Base-by-base conservation (phyloP, 2,329 filamentous ascomycete genomes). In the Ophiostoma sp. region DNA sequence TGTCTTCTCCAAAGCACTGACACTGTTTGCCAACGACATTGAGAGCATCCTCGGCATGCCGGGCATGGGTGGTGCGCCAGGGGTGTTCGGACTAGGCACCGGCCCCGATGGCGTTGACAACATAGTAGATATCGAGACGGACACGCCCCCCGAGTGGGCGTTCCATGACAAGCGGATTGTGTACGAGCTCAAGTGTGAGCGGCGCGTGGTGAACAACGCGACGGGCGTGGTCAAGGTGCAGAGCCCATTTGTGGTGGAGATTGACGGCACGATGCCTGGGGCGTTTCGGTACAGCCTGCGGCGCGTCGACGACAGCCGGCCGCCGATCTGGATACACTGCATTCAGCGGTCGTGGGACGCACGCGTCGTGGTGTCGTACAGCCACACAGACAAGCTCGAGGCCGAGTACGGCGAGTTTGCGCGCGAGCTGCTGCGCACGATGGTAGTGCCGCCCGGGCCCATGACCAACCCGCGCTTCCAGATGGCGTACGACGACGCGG, bases 291-390 rank as follows among this genome's bases (percentile, higher is more conserved):
- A 74, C 66, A 72, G 55, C 7, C 69, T 76, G 36, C 75, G 72
- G n/a, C 55, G 71, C 11, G n/a, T 67, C 2, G 42, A 67, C 16
- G 66, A 73, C 52, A 68, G 44, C 4, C 66, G 70, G 8, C 67
- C 67, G 5, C 71, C 72, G 5, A 64, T 76, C 12, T 73, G 71
- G 66, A 69, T 78, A 7, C 76, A 78, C 69, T 76, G 74, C 27
- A 70, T 76, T 16, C 73, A 71, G 4, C 75, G 74, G 14, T 72
- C 75, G 64, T 78, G 75, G 76, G 76, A 78, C 65, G 67, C 75
- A 7, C 73, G 72, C n/a, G 68, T 76, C 7, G 63, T 70, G 6
- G 65, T 74, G n/a, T 65, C 70, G 3, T 72, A 74, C 66, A 71
- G 67, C 60, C 58, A 72, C 4, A 71, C 67, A 0, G 67, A 72